Evolutionary conservation across 1,284 basidiomycete species (phyloP).

Genomic region (Tylopilus sp.): DNA sequence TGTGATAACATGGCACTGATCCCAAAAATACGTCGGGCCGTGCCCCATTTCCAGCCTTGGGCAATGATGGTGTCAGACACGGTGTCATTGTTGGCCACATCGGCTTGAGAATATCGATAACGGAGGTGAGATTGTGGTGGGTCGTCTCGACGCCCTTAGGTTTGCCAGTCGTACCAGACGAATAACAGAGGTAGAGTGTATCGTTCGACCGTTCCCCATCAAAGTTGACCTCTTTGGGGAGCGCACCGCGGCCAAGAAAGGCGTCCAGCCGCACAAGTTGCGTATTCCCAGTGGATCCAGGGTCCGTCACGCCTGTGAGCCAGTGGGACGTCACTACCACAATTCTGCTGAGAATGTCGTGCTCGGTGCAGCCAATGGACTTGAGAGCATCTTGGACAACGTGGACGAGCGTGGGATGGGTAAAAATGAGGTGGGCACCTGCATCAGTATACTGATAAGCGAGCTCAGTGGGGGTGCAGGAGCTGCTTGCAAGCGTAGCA

Average conservation of each 20-base stretch:
- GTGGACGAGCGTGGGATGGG: constrained; percentile 61
- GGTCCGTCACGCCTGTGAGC: constrained; percentile 54
- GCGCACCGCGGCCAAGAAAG: constrained; percentile 56
- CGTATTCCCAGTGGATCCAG: constrained; percentile 21
- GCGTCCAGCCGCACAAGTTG: constrained; percentile 52
- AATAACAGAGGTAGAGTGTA: constrained; percentile 74
- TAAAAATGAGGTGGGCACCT: constrained; percentile 63
- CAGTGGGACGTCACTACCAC: constrained; percentile 55
- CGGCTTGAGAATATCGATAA: constrained; percentile 56
- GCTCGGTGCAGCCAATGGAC: constrained; percentile 48
- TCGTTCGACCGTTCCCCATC: constrained; percentile 61
- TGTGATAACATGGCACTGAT: constrained; percentile 66
- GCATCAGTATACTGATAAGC: constrained; percentile 67
- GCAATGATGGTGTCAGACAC: constrained; percentile 23
- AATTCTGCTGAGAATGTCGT: constrained; percentile 57
- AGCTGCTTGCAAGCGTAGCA: constrained; percentile 60
- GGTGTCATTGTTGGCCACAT: constrained; percentile 50
- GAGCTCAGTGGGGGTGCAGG: constrained; percentile 58
- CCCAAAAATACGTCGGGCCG: constrained; percentile 63
- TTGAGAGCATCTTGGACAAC: constrained; percentile 59
- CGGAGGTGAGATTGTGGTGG: constrained; percentile 70
- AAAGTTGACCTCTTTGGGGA: constrained; percentile 62
- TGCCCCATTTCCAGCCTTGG: background rate
- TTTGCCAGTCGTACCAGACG: constrained; percentile 73
- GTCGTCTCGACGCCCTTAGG: constrained; percentile 75